Percentiles rank a stretch among this genome's conserved stretches.
Conservation (phyloP, 2,329 filamentous ascomycete species). For the Aspergillus amoenus region DNA sequence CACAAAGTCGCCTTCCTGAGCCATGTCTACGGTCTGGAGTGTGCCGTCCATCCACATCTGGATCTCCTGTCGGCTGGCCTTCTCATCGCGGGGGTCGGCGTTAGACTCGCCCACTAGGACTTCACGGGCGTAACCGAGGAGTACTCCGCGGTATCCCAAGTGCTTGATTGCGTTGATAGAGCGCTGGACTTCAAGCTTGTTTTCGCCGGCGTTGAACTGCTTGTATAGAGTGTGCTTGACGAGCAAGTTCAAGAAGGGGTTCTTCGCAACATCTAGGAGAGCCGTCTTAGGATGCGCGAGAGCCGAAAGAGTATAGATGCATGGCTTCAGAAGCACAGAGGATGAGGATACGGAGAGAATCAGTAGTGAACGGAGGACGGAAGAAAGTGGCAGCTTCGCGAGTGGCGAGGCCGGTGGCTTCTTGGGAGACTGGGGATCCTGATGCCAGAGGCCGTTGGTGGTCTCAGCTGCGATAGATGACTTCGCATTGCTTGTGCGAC, state of each 20-base stretch:
- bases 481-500: conserved; percentile 32
- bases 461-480: conserved; percentile 30
- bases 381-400: conserved; percentile 37
- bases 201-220: conserved; percentile 58
- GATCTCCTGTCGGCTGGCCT: conserved; percentile 34
- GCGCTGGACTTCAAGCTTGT: conserved; percentile 46
- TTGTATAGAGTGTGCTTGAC: conserved; percentile 53
- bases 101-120: conserved; percentile 50
- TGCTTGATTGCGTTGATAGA: conserved; percentile 48
- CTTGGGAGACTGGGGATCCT: conserved; percentile 23
- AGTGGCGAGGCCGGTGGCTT: conserved; percentile 30
- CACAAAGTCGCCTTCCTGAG: conserved; percentile 52
- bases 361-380: conserved; percentile 37
- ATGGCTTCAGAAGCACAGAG: conserved; percentile 65
- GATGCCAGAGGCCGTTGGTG: conserved; percentile 23
- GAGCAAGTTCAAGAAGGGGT: conserved; percentile 46
- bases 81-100: conserved; percentile 28
- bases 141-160: conserved; percentile 54
- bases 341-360: conserved; percentile 40
- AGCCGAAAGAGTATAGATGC: conserved; percentile 66
- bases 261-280: conserved; percentile 50
- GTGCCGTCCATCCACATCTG: conserved; percentile 54
- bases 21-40: conserved; percentile 53
- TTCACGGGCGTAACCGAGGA: conserved; percentile 56
- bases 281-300: conserved; percentile 47